Conservation (phyloP, 345 rosid species). For the Alliaria petiolata region DNA sequence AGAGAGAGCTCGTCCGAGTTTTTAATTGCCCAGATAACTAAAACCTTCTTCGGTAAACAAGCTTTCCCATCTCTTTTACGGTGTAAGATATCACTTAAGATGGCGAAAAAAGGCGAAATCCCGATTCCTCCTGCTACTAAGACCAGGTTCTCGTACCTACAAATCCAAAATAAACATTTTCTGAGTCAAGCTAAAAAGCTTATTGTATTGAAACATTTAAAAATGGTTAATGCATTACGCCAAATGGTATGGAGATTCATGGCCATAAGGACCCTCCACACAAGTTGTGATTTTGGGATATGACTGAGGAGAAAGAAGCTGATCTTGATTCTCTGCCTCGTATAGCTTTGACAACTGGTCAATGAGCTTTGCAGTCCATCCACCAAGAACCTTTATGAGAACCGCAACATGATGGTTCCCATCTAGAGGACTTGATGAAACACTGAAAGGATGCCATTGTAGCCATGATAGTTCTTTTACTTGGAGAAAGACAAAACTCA, state of each 20-base stretch:
- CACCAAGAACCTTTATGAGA: constrained; percentile 81
- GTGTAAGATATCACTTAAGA: constrained; percentile 74
- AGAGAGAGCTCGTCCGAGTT: constrained; percentile 74
- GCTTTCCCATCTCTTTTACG: constrained; percentile 57
- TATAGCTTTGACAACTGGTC: constrained; percentile 39
- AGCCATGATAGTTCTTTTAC: constrained; percentile 81
- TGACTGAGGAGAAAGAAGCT: constrained; percentile 10
- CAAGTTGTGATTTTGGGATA: constrained; percentile 54
- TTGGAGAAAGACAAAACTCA: constrained; percentile 86
- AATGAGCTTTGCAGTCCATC: constrained; percentile 68
- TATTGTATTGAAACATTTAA: neutral
- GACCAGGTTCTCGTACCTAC: constrained; percentile 77
- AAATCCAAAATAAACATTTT: neutral
- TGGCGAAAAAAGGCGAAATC: constrained; percentile 82
- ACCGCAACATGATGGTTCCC: constrained; percentile 60
- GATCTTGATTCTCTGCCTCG: constrained; percentile 30
- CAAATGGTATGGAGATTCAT: constrained; percentile 75
- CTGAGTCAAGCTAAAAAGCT: neutral
- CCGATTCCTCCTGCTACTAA: constrained; percentile 96
- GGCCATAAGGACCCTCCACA: constrained; percentile 93
- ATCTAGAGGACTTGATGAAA: constrained; percentile 86
- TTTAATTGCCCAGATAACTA: constrained; percentile 82
- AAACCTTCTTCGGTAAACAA: constrained; percentile 61
- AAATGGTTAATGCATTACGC: constrained; percentile 36
- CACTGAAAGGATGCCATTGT: constrained; percentile 98